Percentiles rank a stretch among this genome's conserved stretches.
Conservation (phyloP, 1,284 basidiomycete genomes). For the Puccinia triticina region DNA sequence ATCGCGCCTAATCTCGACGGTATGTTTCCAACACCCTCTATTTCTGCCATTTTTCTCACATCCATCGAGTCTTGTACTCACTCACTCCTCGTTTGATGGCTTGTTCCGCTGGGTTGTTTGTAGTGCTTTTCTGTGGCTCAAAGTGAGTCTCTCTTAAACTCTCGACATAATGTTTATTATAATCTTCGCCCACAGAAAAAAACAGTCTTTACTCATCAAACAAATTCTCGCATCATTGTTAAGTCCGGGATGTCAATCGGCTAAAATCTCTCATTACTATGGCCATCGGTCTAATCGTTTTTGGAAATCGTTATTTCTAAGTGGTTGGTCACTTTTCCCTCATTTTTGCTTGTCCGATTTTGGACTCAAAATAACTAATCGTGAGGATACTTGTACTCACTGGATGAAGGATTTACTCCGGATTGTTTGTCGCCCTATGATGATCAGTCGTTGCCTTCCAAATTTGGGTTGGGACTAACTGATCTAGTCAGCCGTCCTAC, state of each 20-base stretch:
- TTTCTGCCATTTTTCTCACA: background rate
- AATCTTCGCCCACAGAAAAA: background rate
- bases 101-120: background rate
- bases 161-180: too few species aligned
- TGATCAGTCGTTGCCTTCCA: conserved; percentile 4
- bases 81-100: background rate
- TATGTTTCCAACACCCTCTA: background rate
- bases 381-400: background rate
- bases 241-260: conserved; percentile 31
- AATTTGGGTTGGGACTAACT: conserved; percentile 21
- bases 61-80: background rate
- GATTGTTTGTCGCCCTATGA: conserved; percentile 1
- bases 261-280: conserved; percentile 22
- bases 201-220: background rate
- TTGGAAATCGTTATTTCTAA: conserved; percentile 11
- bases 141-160: conserved; percentile 6
- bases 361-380: background rate
- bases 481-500: conserved; percentile 26
- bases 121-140: conserved; percentile 16
- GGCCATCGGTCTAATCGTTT: conserved; percentile 17
- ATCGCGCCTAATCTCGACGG: conserved; percentile 1
- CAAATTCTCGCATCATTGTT: background rate
- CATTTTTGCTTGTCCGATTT: background rate
- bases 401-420: conserved; percentile 9
- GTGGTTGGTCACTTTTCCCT: conserved; percentile 1